A percentile compares a stretch with the other conserved stretches of the same genome.
Evolutionary conservation across 1,284 basidiomycete genomes (phyloP).

Genomic region (Rhodotorula sp.): DNA sequence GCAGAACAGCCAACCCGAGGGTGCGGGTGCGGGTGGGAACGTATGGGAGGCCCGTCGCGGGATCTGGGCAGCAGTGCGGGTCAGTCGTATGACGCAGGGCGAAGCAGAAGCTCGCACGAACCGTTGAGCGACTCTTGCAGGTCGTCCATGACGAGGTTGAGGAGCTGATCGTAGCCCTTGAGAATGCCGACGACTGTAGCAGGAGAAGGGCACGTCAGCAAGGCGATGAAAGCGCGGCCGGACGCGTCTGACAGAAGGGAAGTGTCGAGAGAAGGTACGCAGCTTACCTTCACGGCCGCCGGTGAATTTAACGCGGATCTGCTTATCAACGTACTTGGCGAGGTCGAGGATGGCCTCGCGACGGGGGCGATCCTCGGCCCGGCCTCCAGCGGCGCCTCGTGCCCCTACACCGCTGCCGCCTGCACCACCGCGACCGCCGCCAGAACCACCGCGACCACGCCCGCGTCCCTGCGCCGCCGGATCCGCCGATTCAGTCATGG

Average conservation of each 20-base stretch:
- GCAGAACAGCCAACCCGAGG: conserved; percentile 80
- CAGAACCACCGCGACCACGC: conserved; percentile 46
- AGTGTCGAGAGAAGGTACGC: background rate
- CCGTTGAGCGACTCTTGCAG: conserved; percentile 75
- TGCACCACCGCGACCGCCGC: conserved; percentile 32
- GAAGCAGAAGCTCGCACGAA: conserved; percentile 45
- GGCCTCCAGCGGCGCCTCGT: conserved; percentile 2
- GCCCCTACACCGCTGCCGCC: conserved; percentile 25
- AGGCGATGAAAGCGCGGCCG: background rate
- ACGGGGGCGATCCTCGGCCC: conserved; percentile 71
- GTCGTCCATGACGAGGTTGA: conserved; percentile 92
- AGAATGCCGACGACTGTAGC: conserved; percentile 79
- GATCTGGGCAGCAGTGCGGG: conserved; percentile 32
- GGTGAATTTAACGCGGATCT: conserved; percentile 92
- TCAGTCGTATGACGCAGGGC: no score
- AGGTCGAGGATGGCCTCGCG: conserved; percentile 95
- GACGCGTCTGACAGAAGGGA: background rate
- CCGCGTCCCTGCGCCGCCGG: conserved; percentile 24
- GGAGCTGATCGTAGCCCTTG: conserved; percentile 94
- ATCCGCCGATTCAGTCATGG: background rate
- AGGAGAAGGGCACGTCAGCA: conserved; percentile 15
- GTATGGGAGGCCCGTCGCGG: conserved; percentile 33
- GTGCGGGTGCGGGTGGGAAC: conserved; percentile 59
- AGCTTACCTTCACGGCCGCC: conserved; percentile 89
- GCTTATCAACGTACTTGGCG: conserved; percentile 87